Conservation (phyloP, 2,329 filamentous ascomycete genomes). For the Colletotrichum sp. region DNA sequence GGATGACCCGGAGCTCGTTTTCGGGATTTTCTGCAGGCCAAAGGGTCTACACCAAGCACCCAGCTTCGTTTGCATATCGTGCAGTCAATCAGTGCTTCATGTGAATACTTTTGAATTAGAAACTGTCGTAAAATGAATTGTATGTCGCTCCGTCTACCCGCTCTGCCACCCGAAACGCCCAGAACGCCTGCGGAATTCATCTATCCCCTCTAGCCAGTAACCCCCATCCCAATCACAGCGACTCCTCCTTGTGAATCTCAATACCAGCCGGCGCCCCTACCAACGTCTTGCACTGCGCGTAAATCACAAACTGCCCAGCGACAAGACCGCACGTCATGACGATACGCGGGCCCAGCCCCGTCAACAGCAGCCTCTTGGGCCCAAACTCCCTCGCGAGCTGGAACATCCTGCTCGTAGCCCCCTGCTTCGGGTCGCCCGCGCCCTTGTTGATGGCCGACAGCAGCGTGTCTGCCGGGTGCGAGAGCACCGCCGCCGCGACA, state of each 20-base stretch:
- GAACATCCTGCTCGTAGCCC: constrained; percentile 56
- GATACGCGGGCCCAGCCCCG: constrained; percentile 55
- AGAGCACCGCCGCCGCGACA: constrained; percentile 86
- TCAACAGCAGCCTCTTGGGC: constrained; percentile 49
- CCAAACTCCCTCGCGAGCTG: constrained; percentile 57
- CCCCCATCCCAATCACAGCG: background rate
- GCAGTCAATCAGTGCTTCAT: background rate
- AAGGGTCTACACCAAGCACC: accelerated
- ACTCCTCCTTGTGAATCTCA: constrained; percentile 56
- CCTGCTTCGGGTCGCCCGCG: constrained; percentile 51
- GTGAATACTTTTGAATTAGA: background rate
- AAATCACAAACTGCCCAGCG: constrained; percentile 59
- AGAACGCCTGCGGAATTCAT: background rate
- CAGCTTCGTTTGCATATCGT: background rate
- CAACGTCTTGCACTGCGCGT: constrained; percentile 58
- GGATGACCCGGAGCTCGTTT: background rate
- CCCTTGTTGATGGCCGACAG: constrained; percentile 62
- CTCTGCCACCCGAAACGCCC: background rate
- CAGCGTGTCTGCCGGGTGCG: constrained; percentile 80
- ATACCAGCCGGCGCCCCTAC: constrained; percentile 56
- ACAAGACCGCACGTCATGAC: constrained; percentile 60
- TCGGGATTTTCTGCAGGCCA: background rate
- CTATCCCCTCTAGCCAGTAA: background rate
- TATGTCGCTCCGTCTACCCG: background rate
- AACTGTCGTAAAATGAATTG: background rate